Base-by-base conservation (phyloP, 2,329 filamentous ascomycete species). In the Nothophaeocryptopus gaeumannii region DNA sequence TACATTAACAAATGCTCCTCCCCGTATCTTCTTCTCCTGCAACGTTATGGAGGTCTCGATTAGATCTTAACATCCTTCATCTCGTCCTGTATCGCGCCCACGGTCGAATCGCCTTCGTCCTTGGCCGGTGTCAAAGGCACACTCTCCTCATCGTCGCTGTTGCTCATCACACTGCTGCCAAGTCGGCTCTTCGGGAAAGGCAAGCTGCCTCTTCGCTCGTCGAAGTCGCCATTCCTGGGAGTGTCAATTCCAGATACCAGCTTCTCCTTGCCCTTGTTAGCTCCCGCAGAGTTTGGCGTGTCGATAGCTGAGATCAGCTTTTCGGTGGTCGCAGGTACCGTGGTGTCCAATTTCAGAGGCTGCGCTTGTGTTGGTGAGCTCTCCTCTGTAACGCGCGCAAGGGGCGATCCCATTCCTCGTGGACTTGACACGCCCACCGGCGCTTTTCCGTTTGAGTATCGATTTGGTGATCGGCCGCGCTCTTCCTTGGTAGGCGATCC, bases 311-410 rank as follows among this genome's bases (percentile, higher is more conserved):
- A 70, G 41, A 75, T 71, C 32, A 75, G 44, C 49, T 59, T 59
- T n/a, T 58, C 52, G 9, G 44, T 36, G n/a, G 38, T 46, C 20
- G 55, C 48, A n/a, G 42, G 45, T 54, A 55, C 56, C 63, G 68
- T 46, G 63, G 67, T 59, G 39, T 63, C 58, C 5, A 73, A 62
- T 38, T 63, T 68, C 39, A 73, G 67, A 3, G 70, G 66, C 49
- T 60, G 58, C 7, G 52, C 50, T 10, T 55, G 45, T 5, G 50
- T 66, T 10, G 67, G 62, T 47, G 56, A 50, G 45, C 50, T 58
- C 36, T 92, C 88, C 70, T 92, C 88, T 1, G 85, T 81, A 11
- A 92, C 88, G 55, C 85, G 78, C 42, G 86, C 85, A 50, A 92
- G 73, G 12, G 87, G 86, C 59, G 84, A 88, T 11, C 84, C 78